Conservation (phyloP, 2,329 filamentous ascomycete species). For the Claviceps pusilla region DNA sequence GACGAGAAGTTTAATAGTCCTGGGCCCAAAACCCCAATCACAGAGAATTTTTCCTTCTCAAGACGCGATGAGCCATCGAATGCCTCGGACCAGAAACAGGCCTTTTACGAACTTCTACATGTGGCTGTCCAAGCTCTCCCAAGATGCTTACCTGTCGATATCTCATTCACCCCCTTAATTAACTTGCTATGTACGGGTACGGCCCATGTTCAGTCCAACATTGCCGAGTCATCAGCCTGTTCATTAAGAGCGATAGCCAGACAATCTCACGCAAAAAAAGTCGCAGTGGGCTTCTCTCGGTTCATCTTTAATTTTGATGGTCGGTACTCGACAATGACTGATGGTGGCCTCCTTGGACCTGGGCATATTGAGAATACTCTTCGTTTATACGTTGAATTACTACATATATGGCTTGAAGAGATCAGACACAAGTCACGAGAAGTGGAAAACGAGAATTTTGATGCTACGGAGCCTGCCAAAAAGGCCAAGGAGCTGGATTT, state of each 20-base stretch:
- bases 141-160: conserved; percentile 79
- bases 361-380: conserved; percentile 91
- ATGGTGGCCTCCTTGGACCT: conserved; percentile 87
- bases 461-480: conserved; percentile 49
- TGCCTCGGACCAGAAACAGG: conserved; percentile 70
- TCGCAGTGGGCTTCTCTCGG: conserved; percentile 87
- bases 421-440: conserved; percentile 76
- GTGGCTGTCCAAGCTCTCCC: conserved; percentile 91
- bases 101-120: conserved; percentile 89
- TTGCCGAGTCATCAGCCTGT: conserved; percentile 80
- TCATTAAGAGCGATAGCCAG: conserved; percentile 90
- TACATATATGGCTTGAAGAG: conserved; percentile 96
- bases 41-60: conserved; percentile 84
- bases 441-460: conserved; percentile 47
- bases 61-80: conserved; percentile 64
- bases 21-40: conserved; percentile 84
- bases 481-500: conserved; percentile 67
- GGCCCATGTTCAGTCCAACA: conserved; percentile 83
- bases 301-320: conserved; percentile 99
- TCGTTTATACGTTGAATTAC: conserved; percentile 78
- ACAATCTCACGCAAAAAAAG: conserved; percentile 84
- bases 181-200: conserved; percentile 93
- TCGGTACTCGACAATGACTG: conserved; percentile 92
- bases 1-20: conserved; percentile 87
- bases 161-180: conserved; percentile 84